These are phyloP conservation scores for Nemophila menziesii DNA, from an alignment of 257 asterid genomes.

Conservation along the genomic window DNA sequence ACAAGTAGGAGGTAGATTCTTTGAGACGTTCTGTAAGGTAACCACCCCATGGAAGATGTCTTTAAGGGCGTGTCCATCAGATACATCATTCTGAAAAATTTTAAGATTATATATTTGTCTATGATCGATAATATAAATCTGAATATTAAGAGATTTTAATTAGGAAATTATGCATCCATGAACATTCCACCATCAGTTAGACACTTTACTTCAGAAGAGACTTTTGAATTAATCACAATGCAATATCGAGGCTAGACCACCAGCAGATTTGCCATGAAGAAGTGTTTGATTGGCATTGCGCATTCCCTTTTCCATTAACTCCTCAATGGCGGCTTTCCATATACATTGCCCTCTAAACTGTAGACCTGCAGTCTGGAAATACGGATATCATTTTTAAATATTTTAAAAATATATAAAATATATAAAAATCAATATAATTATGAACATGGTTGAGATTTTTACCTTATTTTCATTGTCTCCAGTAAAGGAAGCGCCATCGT, in stretches of 20 bases:
- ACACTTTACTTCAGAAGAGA: slow-evolving; percentile 51
- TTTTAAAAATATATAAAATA: too few relatives aligned
- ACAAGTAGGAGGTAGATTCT: too few relatives aligned
- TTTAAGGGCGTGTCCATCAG: slow-evolving; percentile 52
- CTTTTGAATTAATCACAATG: slow-evolving; percentile 70
- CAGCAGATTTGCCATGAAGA: slow-evolving; percentile 97
- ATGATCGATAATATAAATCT: too few relatives aligned
- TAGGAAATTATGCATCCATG: slow-evolving; percentile 65
- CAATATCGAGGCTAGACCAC: slow-evolving; percentile 86
- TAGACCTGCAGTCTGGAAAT: slow-evolving; percentile 22
- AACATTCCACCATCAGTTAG: slow-evolving; percentile 88
- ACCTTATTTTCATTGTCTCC: too few relatives aligned
- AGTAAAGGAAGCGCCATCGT: too few relatives aligned
- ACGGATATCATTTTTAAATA: slow-evolving; percentile 14
- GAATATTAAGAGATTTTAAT: too few relatives aligned
- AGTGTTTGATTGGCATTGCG: slow-evolving; percentile 55
- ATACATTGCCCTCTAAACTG: slow-evolving; percentile 88
- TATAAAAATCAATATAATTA: too few relatives aligned
- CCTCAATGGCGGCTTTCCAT: slow-evolving; percentile 66
- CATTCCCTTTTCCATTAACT: slow-evolving; percentile 73
- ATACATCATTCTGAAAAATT: slow-evolving; percentile 45
- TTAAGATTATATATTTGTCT: too few relatives aligned
- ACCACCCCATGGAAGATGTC: slow-evolving; percentile 57
- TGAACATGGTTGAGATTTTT: too few relatives aligned
- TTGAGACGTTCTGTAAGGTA: slow-evolving; percentile 62